phyloP scores from a whole-genome alignment of 1,284 basidiomycete species.

The Naganishia sp. region DNA sequence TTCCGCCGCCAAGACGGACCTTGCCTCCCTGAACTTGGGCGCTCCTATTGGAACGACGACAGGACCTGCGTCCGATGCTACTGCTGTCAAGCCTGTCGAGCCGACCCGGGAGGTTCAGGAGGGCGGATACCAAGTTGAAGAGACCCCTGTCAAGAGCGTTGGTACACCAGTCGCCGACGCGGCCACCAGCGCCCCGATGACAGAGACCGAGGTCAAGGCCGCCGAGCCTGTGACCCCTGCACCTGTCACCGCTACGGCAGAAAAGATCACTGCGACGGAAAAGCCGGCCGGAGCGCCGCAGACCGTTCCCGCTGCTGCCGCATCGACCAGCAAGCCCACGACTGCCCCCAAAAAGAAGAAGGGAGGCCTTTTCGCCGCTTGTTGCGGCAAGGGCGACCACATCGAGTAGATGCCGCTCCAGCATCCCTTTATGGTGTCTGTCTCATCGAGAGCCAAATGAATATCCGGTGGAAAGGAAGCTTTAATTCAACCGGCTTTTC shows the following conservation, averaged over 20 bases:
- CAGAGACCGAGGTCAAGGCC: conserved; percentile 13
- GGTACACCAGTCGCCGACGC: conserved; percentile 18
- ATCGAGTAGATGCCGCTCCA: conserved; percentile 36
- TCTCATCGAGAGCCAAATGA: no score
- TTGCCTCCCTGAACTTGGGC: conserved; percentile 15
- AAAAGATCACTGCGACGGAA: conserved; percentile 18
- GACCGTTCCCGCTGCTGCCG: conserved; percentile 14
- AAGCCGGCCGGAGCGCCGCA: conserved; percentile 23
- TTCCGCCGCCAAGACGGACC: conserved; percentile 5
- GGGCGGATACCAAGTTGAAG: conserved; percentile 13
- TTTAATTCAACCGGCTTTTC: no score
- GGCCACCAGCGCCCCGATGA: conserved; percentile 7
- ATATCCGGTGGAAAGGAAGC: no score
- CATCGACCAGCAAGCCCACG: conserved; percentile 19
- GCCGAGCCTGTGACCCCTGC: conserved; percentile 13
- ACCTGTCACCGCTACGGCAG: conserved; percentile 26
- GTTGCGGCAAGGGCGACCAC: conserved; percentile 41
- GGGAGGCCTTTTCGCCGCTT: conserved; percentile 44
- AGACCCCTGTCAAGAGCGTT: conserved; percentile 9
- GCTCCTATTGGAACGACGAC: conserved; percentile 5
- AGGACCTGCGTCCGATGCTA: conserved; percentile 4
- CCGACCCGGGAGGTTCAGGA: conserved; percentile 16
- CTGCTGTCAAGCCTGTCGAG: conserved; percentile 16
- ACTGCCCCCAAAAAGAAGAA: conserved; percentile 41
- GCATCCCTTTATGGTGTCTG: no score